Base-by-base conservation (phyloP, 2,329 filamentous ascomycete genomes). In the Fusarium sp. region DNA sequence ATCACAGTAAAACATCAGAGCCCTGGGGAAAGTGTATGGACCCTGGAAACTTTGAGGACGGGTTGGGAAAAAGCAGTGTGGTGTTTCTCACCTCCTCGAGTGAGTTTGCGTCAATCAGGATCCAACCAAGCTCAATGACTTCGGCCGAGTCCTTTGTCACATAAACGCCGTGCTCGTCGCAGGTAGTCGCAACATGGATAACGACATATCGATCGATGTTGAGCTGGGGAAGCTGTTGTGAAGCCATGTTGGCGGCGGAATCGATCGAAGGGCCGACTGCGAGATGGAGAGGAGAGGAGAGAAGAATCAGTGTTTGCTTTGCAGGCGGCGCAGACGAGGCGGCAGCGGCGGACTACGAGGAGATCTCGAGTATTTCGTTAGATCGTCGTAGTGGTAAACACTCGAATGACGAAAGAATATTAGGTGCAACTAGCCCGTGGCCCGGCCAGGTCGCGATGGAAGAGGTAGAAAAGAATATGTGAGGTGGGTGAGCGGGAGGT, bases 81-180 rank as follows among this genome's bases (percentile, higher is more conserved):
- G 53, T 46, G 64, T 66, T 72, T 71, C 88, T 81, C 85, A 97
- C 94, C 91, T 97, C 94, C 75, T 97, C 94, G 74, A 94, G 91
- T 68, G 88, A 91, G 83, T 95, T 96, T 71, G 93, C 91, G 79
- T 97, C 94, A 67, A 97, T 86, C 76, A 99, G 83, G 77, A 98
- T 97, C 96, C 96, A 99, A 69, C 95, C 96, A 78, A 99, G 87
- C 87, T 99, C 96, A 80, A 99, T 99, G 72, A 99, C 96, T 84
- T 99, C 96, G 66, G 96, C 96, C 61, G 96, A 98, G 82, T 99
- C 96, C 83, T 98, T 98, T 63, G 96, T 99, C 61, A 99, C 96
- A 81, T 99, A 99, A 71, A 99, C 96, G 67, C 96, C 96, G 82
- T 99, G 96, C 81, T 99, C 96, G 80, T 99, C 96, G 82, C 96